A percentile compares a stretch with the other conserved stretches of the same genome.
These are phyloP conservation scores for Pisolithus marmoratus DNA, from an alignment of 768 basidiomycete species.

Conservation along the genomic window DNA sequence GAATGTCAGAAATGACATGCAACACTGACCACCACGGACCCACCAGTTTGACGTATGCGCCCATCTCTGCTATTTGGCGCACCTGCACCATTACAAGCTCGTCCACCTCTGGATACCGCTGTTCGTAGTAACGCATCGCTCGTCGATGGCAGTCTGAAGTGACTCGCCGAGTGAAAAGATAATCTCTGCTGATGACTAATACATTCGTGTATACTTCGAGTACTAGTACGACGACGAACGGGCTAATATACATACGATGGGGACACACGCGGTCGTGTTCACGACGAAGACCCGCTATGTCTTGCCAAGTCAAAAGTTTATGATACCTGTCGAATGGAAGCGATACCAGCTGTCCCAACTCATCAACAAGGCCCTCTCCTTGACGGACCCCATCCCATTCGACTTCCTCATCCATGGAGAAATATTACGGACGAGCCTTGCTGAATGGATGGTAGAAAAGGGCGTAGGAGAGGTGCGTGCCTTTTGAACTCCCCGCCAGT, in stretches of 20 bases:
- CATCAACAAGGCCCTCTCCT: slow-evolving; percentile 86
- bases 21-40: slow-evolving; percentile 21
- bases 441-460: slow-evolving; percentile 68
- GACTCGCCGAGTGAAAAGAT: neutral
- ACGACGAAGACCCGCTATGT: slow-evolving; percentile 69
- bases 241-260: neutral
- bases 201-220: no score
- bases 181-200: neutral
- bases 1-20: neutral
- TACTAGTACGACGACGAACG: no score
- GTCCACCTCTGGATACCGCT: slow-evolving; percentile 92
- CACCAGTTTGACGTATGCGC: slow-evolving; percentile 97
- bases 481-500: neutral
- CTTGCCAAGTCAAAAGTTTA: slow-evolving; percentile 83
- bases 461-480: slow-evolving; percentile 59
- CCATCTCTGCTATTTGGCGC: slow-evolving; percentile 99
- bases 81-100: slow-evolving; percentile 99
- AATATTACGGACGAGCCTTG: slow-evolving; percentile 64
- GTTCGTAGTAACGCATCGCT: slow-evolving; percentile 87
- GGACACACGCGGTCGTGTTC: slow-evolving; percentile 54
- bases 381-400: slow-evolving; percentile 75
- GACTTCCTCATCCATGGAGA: slow-evolving; percentile 89
- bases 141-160: slow-evolving; percentile 1
- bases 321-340: slow-evolving; percentile 86
- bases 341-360: slow-evolving; percentile 97